Conservation (phyloP, 1,284 basidiomycete genomes). For the Lentinus polychrous region DNA sequence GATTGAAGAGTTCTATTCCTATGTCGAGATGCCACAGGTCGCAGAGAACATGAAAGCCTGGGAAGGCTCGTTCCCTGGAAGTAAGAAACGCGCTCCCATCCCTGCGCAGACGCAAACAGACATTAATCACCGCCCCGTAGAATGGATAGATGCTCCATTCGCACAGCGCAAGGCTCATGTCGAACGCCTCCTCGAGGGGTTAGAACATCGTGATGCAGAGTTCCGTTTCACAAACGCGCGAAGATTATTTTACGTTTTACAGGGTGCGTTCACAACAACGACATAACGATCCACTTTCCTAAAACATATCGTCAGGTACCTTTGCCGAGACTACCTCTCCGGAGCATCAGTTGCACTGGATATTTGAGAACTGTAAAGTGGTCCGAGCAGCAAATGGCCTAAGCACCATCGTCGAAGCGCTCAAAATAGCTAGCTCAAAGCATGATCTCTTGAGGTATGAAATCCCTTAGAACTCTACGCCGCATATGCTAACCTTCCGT, state of each 20-base stretch:
- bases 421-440: conserved; percentile 86
- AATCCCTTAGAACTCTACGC: conserved; percentile 4
- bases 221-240: conserved; percentile 84
- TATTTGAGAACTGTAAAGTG: conserved; percentile 89
- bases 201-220: conserved; percentile 82
- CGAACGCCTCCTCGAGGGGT: conserved; percentile 73
- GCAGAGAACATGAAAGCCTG: conserved; percentile 85
- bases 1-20: conserved; percentile 98
- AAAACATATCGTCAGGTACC: conserved; percentile 51
- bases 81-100: conserved; percentile 33
- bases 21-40: conserved; percentile 91
- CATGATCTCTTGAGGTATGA: conserved; percentile 77
- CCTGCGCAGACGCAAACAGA: conserved; percentile 1
- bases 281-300: conserved; percentile 12
- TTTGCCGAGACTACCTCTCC: conserved; percentile 89
- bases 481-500: conserved; percentile 5
- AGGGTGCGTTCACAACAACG: conserved; percentile 49
- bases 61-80: conserved; percentile 75
- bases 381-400: conserved; percentile 84
- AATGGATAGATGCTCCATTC: conserved; percentile 71
- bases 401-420: conserved; percentile 76
- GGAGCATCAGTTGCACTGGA: conserved; percentile 93
- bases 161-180: conserved; percentile 65
- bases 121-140: conserved; percentile 30
- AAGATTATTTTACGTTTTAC: conserved; percentile 81